Evolutionary conservation across 306 rosid species (phyloP), one percentile per base, ranked within the genome.

Genomic region (Luffa acutangula): DNA sequence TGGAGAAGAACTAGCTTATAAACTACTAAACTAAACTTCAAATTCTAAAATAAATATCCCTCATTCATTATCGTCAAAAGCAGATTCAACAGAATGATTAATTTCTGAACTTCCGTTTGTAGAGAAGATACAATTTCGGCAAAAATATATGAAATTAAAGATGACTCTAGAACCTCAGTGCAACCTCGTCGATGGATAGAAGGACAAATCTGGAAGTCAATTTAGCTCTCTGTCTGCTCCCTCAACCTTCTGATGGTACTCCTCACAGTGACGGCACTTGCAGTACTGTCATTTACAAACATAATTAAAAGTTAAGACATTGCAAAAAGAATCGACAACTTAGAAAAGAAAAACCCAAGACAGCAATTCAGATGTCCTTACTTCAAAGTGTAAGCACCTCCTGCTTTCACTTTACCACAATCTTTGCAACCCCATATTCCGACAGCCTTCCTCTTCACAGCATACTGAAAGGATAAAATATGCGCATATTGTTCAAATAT

Each of bases 401-500:
- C 94, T 8, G 93, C 96, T 76, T 93, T 91, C 81, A 93, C 96
- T 82, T 93, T 93, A 37, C 97, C 96, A 43, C 91, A 93, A 78
- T 93, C 97, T 81, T 93, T 89, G 90, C 97, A 91, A 18, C 97
- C 96, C 97, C 96, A 91, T 60, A 93, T 89, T 51, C 96, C 94
- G 3, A 91, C 97, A 13, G 90, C 96, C 83, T 89, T 87, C 39
- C 97, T 90, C 93, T 93, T 88, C 48, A 89, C 93, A 4, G 94
- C 96, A 21, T 86, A 91, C 96, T 93, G 83, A 25, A 2, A 66
- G 41, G 54, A 53, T 34, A 15, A 17, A 48, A 25, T 25, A 1
- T 1, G 31, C 33, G 1, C 7, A 45, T 5, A 9, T 13, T 18
- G 9, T 11, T 60, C 58, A 60, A 34, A 31, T 13, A 48, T 8